These are phyloP conservation scores for Epichloe aotearoae DNA, from an alignment of 2,329 filamentous ascomycete species.

Conservation along the genomic window DNA sequence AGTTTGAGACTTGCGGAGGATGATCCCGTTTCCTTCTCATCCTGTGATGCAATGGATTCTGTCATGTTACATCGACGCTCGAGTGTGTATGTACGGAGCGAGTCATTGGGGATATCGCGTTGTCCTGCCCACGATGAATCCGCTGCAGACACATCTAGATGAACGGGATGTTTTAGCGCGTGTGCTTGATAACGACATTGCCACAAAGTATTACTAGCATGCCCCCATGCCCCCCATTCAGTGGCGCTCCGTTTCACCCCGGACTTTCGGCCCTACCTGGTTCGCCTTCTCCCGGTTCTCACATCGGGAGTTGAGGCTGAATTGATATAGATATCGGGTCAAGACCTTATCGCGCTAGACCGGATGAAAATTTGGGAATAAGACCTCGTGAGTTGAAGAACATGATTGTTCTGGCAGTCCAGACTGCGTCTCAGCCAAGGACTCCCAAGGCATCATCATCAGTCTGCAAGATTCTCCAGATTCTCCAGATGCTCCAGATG, in stretches of 20 bases:
- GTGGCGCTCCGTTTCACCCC: slow-evolving; percentile 1
- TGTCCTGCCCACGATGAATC: neutral
- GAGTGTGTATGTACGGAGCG: neutral
- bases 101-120: neutral
- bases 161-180: no score
- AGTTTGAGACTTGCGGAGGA: no score
- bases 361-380: no score
- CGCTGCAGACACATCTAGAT: neutral
- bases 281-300: neutral
- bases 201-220: neutral
- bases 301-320: neutral
- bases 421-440: neutral
- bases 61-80: no score
- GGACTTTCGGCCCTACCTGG: slow-evolving; percentile 2
- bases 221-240: neutral
- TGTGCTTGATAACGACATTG: neutral
- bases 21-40: no score
- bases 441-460: neutral
- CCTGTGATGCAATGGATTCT: no score
- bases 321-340: neutral
- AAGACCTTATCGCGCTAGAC: neutral
- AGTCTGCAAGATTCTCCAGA: neutral
- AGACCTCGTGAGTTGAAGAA: neutral
- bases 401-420: neutral
- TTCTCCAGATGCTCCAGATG: neutral